Conservation (phyloP, 2,329 filamentous ascomycete genomes). For the Sclerotiophoma versabilis region DNA sequence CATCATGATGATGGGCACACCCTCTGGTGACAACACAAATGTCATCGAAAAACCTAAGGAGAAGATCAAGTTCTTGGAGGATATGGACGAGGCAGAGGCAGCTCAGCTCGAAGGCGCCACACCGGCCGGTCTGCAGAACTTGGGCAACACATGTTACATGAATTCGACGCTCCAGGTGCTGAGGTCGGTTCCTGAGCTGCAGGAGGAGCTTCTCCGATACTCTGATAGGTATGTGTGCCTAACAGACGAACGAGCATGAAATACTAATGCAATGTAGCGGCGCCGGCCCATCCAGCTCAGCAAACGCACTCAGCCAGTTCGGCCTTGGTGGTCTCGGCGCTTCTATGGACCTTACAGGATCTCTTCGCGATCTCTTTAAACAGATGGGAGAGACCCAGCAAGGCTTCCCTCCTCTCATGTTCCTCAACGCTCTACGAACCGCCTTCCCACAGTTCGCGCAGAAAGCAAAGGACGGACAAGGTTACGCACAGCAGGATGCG, state of each 20-base stretch:
- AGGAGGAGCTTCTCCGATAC: constrained; percentile 76
- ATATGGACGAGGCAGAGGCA: constrained; percentile 94
- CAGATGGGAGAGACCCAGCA: constrained; percentile 89
- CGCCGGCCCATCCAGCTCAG: constrained; percentile 42
- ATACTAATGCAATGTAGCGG: constrained; percentile 33
- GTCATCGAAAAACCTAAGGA: constrained; percentile 77
- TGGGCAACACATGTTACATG: constrained; percentile 98
- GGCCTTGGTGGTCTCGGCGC: constrained; percentile 65
- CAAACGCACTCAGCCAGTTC: constrained; percentile 54
- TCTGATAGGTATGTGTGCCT: constrained; percentile 46
- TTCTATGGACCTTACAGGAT: constrained; percentile 74
- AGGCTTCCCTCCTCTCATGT: constrained; percentile 82
- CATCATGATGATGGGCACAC: constrained; percentile 97
- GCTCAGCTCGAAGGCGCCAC: constrained; percentile 83
- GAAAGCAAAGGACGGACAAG: constrained; percentile 78
- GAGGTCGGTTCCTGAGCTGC: constrained; percentile 87
- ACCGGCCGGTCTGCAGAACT: constrained; percentile 86
- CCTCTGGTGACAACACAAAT: constrained; percentile 67
- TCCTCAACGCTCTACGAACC: constrained; percentile 79
- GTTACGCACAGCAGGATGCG: constrained; percentile 96
- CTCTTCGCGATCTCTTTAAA: constrained; percentile 83
- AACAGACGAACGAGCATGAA: too few relatives aligned
- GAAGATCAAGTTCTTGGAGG: constrained; percentile 86
- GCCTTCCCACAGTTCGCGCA: constrained; percentile 94
- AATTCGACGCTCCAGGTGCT: constrained; percentile 97